Percentiles rank a stretch among this genome's conserved stretches.
phyloP scores from a whole-genome alignment of 2,329 filamentous ascomycete genomes.

The Neonectria faginata region DNA sequence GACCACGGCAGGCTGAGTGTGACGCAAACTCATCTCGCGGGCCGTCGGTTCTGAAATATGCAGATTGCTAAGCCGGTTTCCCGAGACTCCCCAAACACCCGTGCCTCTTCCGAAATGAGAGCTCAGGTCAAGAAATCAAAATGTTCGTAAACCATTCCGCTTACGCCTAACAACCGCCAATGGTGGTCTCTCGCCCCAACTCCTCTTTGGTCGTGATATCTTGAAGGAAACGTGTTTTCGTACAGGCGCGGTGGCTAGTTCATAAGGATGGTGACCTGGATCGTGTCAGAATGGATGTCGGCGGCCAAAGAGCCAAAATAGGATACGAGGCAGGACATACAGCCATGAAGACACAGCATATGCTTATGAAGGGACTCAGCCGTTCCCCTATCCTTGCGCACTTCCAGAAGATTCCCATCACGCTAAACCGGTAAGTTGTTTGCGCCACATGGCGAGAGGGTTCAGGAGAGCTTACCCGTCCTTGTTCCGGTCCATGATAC shows the following conservation, averaged over 20 bases:
- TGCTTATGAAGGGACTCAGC: slow-evolving; percentile 92
- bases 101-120: neutral
- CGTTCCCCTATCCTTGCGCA: slow-evolving; percentile 92
- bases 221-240: slow-evolving; percentile 31
- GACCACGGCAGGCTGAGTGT: slow-evolving; percentile 10
- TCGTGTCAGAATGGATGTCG: slow-evolving; percentile 16
- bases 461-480: slow-evolving; percentile 72
- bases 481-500: slow-evolving; percentile 93
- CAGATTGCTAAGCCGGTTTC: slow-evolving; percentile 4
- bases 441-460: neutral
- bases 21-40: slow-evolving; percentile 23
- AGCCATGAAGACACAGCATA: slow-evolving; percentile 95
- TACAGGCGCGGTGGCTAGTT: slow-evolving; percentile 48
- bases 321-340: slow-evolving; percentile 61
- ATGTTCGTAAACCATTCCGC: slow-evolving; percentile 21
- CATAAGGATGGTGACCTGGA: slow-evolving; percentile 52
- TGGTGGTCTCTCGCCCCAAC: slow-evolving; percentile 30
- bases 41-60: neutral
- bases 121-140: slow-evolving; percentile 1
- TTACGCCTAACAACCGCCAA: slow-evolving; percentile 22
- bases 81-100: slow-evolving; percentile 5
- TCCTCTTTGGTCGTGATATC: slow-evolving; percentile 40
- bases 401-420: slow-evolving; percentile 95
- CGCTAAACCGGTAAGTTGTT: slow-evolving; percentile 56
- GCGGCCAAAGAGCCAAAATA: neutral